A percentile compares a stretch with the other conserved stretches of the same genome.
Evolutionary conservation across 1,139 yeast species (phyloP).

Genomic region (Hemisphaericaspora xylanilytica): DNA sequence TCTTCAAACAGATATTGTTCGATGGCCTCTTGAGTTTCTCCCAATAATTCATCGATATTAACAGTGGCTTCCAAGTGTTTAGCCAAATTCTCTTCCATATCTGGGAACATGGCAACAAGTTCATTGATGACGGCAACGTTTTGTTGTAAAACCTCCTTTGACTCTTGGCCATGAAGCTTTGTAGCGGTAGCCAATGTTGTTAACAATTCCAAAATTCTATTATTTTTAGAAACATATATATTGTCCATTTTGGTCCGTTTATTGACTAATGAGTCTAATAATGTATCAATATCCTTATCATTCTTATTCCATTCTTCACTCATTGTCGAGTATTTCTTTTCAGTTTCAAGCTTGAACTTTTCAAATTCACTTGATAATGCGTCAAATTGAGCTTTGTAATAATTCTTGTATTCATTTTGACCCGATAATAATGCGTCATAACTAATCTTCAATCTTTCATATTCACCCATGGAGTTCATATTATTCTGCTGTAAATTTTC

Average conservation of each 20-base stretch:
- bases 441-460: constrained; percentile 56
- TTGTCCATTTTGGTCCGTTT: constrained; percentile 44
- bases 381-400: constrained; percentile 40
- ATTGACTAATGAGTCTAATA: constrained; percentile 41
- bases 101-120: constrained; percentile 37
- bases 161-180: constrained; percentile 49
- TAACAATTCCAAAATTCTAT: constrained; percentile 44
- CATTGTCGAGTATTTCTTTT: constrained; percentile 28
- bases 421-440: constrained; percentile 60
- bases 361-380: constrained; percentile 31
- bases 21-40: constrained; percentile 34
- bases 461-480: constrained; percentile 48
- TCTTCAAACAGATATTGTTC: constrained; percentile 37
- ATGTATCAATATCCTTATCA: constrained; percentile 46
- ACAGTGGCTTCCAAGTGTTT: constrained; percentile 30
- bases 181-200: constrained; percentile 45
- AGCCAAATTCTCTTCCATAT: constrained; percentile 29
- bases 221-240: constrained; percentile 48
- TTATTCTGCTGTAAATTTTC: constrained; percentile 50
- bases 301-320: constrained; percentile 29
- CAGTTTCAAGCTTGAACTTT: constrained; percentile 36
- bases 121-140: constrained; percentile 29
- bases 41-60: constrained; percentile 35
- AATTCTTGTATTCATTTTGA: constrained; percentile 55
- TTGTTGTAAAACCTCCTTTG: constrained; percentile 34